Base-by-base conservation (phyloP, 768 basidiomycete genomes). In the Collybiopsis confluens region DNA sequence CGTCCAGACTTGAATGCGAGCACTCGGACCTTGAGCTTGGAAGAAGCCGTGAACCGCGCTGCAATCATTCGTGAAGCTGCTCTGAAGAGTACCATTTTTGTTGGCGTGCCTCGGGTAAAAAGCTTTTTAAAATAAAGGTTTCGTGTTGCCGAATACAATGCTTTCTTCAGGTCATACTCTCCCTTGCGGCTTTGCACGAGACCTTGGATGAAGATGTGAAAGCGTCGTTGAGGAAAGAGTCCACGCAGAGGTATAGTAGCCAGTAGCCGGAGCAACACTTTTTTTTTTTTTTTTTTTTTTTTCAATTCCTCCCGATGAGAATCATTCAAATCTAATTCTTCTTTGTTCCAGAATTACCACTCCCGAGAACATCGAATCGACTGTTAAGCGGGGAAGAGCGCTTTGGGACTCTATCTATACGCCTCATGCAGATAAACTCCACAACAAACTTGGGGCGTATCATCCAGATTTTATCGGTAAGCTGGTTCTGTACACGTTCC, bases 391-490 rank as follows among this genome's bases (percentile, higher is more conserved):
- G 63, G 91, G 91, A 42, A 78, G 69, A 64, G 74, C 69, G 45
- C 76, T 96, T 58, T 96, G 93, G 91, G 76, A 86, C 68, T 81
- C 84, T 51, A 92, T 96, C 70, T 96, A 96, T 69, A 74, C 82
- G 68, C 92, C 92, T 66, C 89, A 92, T 74, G 86, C 85, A 65
- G 83, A 83, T 74, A 96, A 95, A 73, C 82, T 96, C 65, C 81
- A 91, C 71, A 74, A 83, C 73, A 96, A 93, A 74, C 78, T 96
- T 58, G 85, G 79, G 65, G 79, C 81, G 53, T 90, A 92, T 74
- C 93, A 96, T 70, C 93, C 93, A 56, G 93, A 96, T 77, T 90
- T 96, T 74, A 92, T 93, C 69, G 77, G 90, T 92, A 70, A 74
- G 90, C 83, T 63, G 66, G 5, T 56, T 61, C 61, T 64, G 56